Percentiles rank a stretch among this genome's conserved stretches.
These are phyloP conservation scores for Scutellaria baicalensis DNA, from an alignment of 257 asterid genomes.

Conservation along the genomic window DNA sequence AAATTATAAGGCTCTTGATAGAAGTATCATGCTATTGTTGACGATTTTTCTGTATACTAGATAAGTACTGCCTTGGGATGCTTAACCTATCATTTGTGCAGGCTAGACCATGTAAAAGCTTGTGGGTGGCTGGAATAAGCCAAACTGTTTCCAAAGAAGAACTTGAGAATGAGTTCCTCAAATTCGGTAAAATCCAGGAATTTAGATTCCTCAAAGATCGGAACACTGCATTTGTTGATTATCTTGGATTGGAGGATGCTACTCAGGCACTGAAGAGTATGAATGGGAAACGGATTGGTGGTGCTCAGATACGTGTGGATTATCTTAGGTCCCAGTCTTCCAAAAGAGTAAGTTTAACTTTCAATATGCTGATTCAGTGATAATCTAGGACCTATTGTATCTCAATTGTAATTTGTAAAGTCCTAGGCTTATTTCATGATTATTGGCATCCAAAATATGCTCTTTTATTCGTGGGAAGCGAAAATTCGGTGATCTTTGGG, in stretches of 20 bases:
- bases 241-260: conserved; percentile 72
- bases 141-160: conserved; percentile 71
- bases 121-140: conserved; percentile 95
- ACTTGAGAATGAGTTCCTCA: conserved; percentile 73
- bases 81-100: conserved; percentile 23
- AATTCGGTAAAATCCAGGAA: conserved; percentile 79
- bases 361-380: not conserved
- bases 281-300: conserved; percentile 74
- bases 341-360: conserved; percentile 60
- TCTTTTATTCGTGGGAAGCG: not conserved
- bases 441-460: not conserved
- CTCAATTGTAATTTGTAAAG: not conserved
- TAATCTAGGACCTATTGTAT: not conserved
- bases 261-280: conserved; percentile 63
- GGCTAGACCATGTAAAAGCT: conserved; percentile 94
- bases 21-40: not conserved
- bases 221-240: conserved; percentile 79
- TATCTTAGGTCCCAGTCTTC: conserved; percentile 80
- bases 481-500: not conserved
- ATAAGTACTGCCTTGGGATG: not conserved
- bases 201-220: conserved; percentile 79
- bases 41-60: not conserved
- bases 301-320: conserved; percentile 84
- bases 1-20: not conserved
- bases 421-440: not conserved